Evolutionary conservation across 2,329 filamentous ascomycete genomes (phyloP).

Genomic region (Whalleya microplaca): DNA sequence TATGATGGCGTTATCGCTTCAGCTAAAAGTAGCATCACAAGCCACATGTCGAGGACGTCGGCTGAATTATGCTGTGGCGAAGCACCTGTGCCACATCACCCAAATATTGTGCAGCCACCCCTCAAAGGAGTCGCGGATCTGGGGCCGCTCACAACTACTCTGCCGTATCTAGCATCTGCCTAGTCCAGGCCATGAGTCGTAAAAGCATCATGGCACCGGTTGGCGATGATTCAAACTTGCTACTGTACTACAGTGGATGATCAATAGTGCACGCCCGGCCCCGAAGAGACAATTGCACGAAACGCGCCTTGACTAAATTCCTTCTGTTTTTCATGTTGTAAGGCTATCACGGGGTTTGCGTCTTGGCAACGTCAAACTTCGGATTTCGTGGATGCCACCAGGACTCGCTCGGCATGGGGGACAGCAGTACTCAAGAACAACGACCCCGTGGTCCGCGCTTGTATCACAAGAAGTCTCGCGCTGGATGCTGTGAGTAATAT

Average conservation of each 20-base stretch:
- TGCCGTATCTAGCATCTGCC: too few relatives aligned
- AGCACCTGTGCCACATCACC: background rate
- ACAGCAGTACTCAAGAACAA: slow-evolving; percentile 22
- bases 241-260: background rate
- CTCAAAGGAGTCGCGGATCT: background rate
- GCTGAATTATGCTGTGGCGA: background rate
- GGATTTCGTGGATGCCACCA: background rate
- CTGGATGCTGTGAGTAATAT: slow-evolving; percentile 26
- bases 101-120: background rate
- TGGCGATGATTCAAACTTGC: background rate
- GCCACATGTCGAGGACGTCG: too few relatives aligned
- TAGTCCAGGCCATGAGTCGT: background rate
- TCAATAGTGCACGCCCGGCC: background rate
- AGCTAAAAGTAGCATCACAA: too few relatives aligned
- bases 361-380: background rate
- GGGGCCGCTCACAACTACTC: too few relatives aligned
- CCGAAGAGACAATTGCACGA: background rate
- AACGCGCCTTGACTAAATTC: background rate
- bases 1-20: too few relatives aligned
- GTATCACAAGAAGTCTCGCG: slow-evolving; percentile 40
- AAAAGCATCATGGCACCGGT: background rate
- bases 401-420: slow-evolving; percentile 15
- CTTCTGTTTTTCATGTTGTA: background rate
- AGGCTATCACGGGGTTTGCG: background rate
- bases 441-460: slow-evolving; percentile 37